Evolutionary conservation across 148 eudicot genomes (phyloP).

Genomic region (Simmondsia chinensis): DNA sequence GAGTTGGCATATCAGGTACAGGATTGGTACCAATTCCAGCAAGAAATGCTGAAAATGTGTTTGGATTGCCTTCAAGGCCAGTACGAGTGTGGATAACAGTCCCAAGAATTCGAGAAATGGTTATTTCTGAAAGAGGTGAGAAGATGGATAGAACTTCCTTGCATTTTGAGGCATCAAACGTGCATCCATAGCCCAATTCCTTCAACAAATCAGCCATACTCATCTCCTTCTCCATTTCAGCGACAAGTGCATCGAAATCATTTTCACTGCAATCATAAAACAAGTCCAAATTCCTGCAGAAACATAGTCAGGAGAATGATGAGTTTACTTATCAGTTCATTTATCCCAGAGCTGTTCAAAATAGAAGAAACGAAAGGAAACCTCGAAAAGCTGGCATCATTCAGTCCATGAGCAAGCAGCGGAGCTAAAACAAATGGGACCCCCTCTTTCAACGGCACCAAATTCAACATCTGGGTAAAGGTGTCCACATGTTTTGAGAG

Average conservation of each 20-base stretch:
- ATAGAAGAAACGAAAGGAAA: constrained; percentile 9
- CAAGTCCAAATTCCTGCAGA: constrained; percentile 51
- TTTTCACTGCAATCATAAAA: constrained; percentile 41
- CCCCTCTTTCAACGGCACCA: constrained; percentile 42
- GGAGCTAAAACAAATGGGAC: constrained; percentile 56
- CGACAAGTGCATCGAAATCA: constrained; percentile 70
- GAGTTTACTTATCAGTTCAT: background rate
- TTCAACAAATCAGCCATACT: constrained; percentile 78
- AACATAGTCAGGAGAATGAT: constrained; percentile 4
- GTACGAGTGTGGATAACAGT: constrained; percentile 53
- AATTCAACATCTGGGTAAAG: constrained; percentile 62
- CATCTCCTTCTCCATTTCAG: constrained; percentile 89
- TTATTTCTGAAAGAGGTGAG: constrained; percentile 62
- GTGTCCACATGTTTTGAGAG: constrained; percentile 75
- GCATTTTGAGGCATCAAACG: constrained; percentile 66
- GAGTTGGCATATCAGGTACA: constrained; percentile 39
- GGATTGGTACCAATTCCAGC: constrained; percentile 53
- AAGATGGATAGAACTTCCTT: constrained; percentile 65
- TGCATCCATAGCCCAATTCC: constrained; percentile 91
- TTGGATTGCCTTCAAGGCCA: constrained; percentile 54
- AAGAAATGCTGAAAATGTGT: constrained; percentile 48
- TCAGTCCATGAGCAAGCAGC: constrained; percentile 42
- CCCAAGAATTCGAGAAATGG: constrained; percentile 68
- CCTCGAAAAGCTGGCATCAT: constrained; percentile 50
- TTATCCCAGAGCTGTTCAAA: no score